Conservation (phyloP, 2,329 filamentous ascomycete species). For the Epichloe sp. region DNA sequence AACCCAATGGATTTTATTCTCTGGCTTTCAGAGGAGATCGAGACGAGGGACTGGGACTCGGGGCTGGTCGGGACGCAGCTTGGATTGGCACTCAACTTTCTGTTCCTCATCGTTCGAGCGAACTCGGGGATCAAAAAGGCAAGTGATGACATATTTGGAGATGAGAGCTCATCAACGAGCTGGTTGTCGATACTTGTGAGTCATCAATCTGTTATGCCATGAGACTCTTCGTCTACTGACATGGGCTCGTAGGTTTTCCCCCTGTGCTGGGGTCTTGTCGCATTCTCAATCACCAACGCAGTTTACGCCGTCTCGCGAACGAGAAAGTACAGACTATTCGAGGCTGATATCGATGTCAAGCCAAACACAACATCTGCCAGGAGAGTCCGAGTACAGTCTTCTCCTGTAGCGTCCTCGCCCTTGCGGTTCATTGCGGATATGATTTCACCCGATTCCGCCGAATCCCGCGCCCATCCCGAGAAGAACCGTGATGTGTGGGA, state of each 20-base stretch:
- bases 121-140: constrained; percentile 46
- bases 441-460: constrained; percentile 56
- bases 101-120: constrained; percentile 71
- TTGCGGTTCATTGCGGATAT: constrained; percentile 59
- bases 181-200: constrained; percentile 49
- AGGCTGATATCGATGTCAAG: constrained; percentile 63
- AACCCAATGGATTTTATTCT: constrained; percentile 84
- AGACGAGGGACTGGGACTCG: constrained; percentile 83
- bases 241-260: constrained; percentile 40
- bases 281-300: constrained; percentile 61
- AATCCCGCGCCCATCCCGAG: constrained; percentile 73
- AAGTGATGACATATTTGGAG: constrained; percentile 75
- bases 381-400: constrained; percentile 78
- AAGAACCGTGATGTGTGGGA: constrained; percentile 86
- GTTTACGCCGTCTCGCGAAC: constrained; percentile 70
- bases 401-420: constrained; percentile 65
- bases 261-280: constrained; percentile 54
- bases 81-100: constrained; percentile 62
- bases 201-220: constrained; percentile 5
- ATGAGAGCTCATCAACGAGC: constrained; percentile 45
- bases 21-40: constrained; percentile 85
- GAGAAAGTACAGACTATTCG: constrained; percentile 83
- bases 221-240: background rate
- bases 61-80: constrained; percentile 63
- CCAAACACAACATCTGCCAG: constrained; percentile 75